These are phyloP conservation scores for Hypoxylon sp. DNA, from an alignment of 2,329 filamentous ascomycete genomes.

Conservation along the genomic window DNA sequence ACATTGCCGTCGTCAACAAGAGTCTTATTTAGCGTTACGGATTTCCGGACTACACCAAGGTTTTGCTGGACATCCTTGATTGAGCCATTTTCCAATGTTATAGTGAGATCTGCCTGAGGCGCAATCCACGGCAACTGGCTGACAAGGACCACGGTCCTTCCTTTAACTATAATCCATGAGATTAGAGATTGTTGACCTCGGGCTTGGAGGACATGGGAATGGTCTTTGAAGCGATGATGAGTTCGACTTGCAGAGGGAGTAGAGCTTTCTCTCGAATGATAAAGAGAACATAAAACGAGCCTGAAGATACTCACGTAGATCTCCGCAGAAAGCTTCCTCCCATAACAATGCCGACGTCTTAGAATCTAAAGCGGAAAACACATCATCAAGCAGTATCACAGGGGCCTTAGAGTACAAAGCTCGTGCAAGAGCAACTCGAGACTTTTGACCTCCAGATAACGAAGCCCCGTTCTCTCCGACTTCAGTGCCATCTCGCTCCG, in stretches of 20 bases:
- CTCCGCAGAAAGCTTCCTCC: conserved; percentile 69
- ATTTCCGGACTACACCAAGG: conserved; percentile 60
- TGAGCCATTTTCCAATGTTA: conserved; percentile 62
- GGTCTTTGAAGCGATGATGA: background rate
- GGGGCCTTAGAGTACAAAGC: conserved; percentile 69
- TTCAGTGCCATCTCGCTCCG: conserved; percentile 63
- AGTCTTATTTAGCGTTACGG: conserved; percentile 59
- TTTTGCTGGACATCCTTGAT: conserved; percentile 59
- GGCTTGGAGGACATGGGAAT: background rate
- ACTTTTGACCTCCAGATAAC: conserved; percentile 69
- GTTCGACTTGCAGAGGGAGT: background rate
- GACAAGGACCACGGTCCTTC: conserved; percentile 68
- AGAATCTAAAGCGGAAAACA: conserved; percentile 71
- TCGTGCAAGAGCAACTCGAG: conserved; percentile 68
- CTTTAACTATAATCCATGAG: conserved; percentile 53
- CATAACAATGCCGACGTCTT: conserved; percentile 69
- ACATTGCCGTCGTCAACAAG: conserved; percentile 54
- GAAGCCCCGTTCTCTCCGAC: conserved; percentile 69
- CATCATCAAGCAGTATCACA: conserved; percentile 69
- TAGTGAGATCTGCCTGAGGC: conserved; percentile 62
- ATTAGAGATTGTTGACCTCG: background rate
- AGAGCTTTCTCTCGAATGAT: background rate
- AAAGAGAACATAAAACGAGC: background rate
- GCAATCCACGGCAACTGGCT: conserved; percentile 69
- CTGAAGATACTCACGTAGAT: conserved; percentile 54